A percentile compares a stretch with the other conserved stretches of the same genome.
Conservation (phyloP, 148 eudicot species). For the Camellia lanceoleosa region DNA sequence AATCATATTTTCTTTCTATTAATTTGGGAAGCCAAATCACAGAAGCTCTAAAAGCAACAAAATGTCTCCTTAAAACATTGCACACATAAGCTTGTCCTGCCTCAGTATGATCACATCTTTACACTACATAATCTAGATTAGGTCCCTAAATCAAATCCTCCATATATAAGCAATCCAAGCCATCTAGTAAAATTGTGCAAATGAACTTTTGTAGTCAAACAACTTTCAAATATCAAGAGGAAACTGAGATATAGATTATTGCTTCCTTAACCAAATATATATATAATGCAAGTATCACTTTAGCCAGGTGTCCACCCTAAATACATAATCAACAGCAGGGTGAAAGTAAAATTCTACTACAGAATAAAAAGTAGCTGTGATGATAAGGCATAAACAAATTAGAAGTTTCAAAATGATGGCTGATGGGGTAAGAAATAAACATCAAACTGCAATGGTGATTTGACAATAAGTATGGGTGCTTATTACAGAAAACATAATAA, state of each 20-base stretch:
- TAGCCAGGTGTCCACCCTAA: neutral
- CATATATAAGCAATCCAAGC: neutral
- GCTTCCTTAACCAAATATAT: neutral
- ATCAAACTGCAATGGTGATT: neutral
- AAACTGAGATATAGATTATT: neutral
- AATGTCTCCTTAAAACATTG: neutral
- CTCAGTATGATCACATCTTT: neutral
- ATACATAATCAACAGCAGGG: neutral
- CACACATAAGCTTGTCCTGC: neutral
- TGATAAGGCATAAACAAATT: neutral
- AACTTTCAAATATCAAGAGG: neutral
- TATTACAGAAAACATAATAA: too few species aligned
- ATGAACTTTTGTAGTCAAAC: neutral
- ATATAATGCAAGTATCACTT: neutral
- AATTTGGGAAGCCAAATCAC: neutral
- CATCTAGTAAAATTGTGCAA: neutral
- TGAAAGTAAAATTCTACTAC: neutral
- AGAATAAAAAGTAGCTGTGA: neutral
- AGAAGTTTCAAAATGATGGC: neutral
- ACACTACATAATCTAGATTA: neutral
- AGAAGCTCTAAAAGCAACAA: neutral
- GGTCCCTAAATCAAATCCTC: neutral
- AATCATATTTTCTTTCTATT: neutral
- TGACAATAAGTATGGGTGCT: too few species aligned
- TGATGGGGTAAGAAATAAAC: too few species aligned